A percentile compares a stretch with the other conserved stretches of the same genome.
Conservation (phyloP, 805 yeast genomes). For the Yamadazyma olivae region DNA sequence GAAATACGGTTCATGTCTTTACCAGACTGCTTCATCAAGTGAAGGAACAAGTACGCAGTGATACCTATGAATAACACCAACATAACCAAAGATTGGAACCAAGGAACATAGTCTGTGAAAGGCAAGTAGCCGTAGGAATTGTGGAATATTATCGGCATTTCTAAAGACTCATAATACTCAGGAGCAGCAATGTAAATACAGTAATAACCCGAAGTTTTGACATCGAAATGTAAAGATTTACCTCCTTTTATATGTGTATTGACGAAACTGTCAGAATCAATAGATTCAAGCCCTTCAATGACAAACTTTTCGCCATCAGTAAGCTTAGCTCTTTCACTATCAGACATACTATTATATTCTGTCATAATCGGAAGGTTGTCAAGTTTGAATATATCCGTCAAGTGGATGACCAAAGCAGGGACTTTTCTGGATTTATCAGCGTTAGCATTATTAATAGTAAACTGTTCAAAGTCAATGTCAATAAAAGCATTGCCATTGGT, state of each 20-base stretch:
- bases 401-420: slow-evolving; percentile 24
- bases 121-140: slow-evolving; percentile 25
- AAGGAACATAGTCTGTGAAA: slow-evolving; percentile 14
- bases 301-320: slow-evolving; percentile 8
- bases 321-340: neutral
- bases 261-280: neutral
- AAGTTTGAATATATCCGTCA: slow-evolving; percentile 19
- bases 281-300: neutral
- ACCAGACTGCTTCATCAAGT: slow-evolving; percentile 25
- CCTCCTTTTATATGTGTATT: neutral
- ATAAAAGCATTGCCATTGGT: slow-evolving; percentile 5
- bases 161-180: slow-evolving; percentile 4
- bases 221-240: slow-evolving; percentile 8
- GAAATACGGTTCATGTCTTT: slow-evolving; percentile 25
- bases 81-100: no score
- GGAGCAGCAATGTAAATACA: slow-evolving; percentile 30
- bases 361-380: slow-evolving; percentile 16
- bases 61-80: no score
- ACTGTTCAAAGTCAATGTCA: neutral
- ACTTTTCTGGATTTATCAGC: slow-evolving; percentile 9
- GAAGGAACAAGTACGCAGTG: slow-evolving; percentile 20
- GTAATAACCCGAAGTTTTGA: slow-evolving; percentile 23
- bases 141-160: slow-evolving; percentile 19
- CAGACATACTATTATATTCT: slow-evolving; percentile 9
- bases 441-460: no score